Evolutionary conservation across 129 eudicot species (phyloP), one percentile per base, ranked within the genome.

Genomic region (Pittosporum tobira): DNA sequence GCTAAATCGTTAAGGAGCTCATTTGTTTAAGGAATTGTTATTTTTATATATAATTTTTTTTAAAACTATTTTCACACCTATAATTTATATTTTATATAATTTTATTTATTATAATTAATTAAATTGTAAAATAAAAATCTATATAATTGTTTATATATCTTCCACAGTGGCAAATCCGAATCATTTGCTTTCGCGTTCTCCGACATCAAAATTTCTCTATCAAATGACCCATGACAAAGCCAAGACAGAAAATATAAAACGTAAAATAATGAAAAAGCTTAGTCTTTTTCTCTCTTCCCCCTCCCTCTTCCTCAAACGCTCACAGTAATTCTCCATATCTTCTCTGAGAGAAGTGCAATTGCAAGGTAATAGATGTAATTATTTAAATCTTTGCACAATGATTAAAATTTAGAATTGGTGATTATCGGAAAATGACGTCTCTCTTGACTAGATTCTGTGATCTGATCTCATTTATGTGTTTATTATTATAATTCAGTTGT

Each of bases 401-500:
- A 50, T 38, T 23, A 49, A 21, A 8, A n/a, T 29, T 9, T 26
- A 15, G 30, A 55, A 56, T 59, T 38, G 45, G 3, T 51, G 58
- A 44, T 36, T 2, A 20, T 48, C 13, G 23, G 40, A 68, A 62
- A 59, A 51, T 68, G 57, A 34, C 60, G 19, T 47, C 62, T 57
- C 48, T 57, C 50, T 58, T 19, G 24, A 14, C 61, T 61, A 25
- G 43, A n/a, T 53, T 58, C 59, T 51, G 38, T 31, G 75, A 76
- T 76, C 70, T 66, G 65, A 66, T 76, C 23, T 58, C 25, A 6
- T n/a, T 18, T 12, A 22, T 61, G 6, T 27, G 25, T 18, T 63
- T 46, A 16, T 38, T 65, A 38, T 42, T 40, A 66, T 60, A 52
- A 18, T 51, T 26, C 57, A 49, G 24, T 64, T 58, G 26, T 61